Evolutionary conservation across 2,329 filamentous ascomycete genomes (phyloP).

Genomic region (Sclerotinia glacialis): DNA sequence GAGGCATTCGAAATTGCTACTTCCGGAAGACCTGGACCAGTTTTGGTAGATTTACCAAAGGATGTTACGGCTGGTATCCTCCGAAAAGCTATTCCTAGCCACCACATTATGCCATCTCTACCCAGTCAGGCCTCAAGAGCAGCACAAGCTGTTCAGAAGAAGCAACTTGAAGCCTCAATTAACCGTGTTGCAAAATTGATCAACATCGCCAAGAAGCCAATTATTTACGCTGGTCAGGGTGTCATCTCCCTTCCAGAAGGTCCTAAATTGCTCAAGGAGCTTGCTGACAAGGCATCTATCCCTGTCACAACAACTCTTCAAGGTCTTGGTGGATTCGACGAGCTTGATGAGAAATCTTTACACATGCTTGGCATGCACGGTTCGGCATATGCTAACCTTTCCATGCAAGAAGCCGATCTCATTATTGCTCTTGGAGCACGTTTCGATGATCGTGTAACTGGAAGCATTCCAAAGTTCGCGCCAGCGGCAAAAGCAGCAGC

Average conservation of each 20-base stretch:
- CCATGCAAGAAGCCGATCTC: conserved; percentile 94
- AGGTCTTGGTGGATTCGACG: conserved; percentile 87
- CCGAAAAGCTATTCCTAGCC: conserved; percentile 71
- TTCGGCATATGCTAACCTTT: conserved; percentile 94
- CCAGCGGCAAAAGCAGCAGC: conserved; percentile 84
- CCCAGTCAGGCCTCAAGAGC: conserved; percentile 84
- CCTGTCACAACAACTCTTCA: conserved; percentile 96
- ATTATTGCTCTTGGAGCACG: conserved; percentile 92
- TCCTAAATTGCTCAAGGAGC: conserved; percentile 72
- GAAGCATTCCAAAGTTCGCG: conserved; percentile 79
- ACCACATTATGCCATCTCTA: conserved; percentile 62
- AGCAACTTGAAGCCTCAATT: conserved; percentile 72
- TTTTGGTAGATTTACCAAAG: conserved; percentile 93
- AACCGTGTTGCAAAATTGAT: conserved; percentile 75
- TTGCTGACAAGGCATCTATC: conserved; percentile 87
- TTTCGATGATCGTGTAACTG: conserved; percentile 94
- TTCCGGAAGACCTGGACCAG: conserved; percentile 87
- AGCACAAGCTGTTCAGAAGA: conserved; percentile 68
- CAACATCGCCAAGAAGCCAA: conserved; percentile 86
- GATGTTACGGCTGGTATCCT: conserved; percentile 88
- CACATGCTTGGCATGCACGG: conserved; percentile 99
- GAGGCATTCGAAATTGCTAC: conserved; percentile 98
- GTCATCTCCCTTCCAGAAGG: conserved; percentile 78
- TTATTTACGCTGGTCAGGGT: conserved; percentile 94
- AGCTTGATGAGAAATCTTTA: conserved; percentile 87